Evolutionary conservation across 225 moss, liverwort and hornwort species (phyloP).

Genomic region (Physcomitrium patens): DNA sequence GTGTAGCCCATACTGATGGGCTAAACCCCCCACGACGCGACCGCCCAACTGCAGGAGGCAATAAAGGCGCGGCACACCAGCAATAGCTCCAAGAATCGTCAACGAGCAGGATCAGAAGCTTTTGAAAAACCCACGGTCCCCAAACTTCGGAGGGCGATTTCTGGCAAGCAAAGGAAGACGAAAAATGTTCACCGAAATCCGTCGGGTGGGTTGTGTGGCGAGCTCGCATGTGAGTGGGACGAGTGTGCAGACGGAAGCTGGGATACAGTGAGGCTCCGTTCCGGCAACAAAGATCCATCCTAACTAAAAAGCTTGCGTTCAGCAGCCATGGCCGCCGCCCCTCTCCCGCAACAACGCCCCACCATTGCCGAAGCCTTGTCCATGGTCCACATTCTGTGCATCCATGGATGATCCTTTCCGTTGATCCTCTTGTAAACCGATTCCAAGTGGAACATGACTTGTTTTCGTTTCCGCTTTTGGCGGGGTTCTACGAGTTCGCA

Average conservation of each 20-base stretch:
- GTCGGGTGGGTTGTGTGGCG: no score
- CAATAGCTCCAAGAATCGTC: constrained; percentile 2
- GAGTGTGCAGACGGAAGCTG: not conserved
- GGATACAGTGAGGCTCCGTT: not conserved
- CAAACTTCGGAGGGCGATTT: constrained; percentile 38
- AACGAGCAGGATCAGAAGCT: not conserved
- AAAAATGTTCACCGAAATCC: not conserved
- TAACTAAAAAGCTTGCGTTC: no score
- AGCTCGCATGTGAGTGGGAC: no score
- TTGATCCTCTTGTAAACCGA: no score
- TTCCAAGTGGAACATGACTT: no score
- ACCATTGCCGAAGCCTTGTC: not conserved
- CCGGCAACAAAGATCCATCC: not conserved
- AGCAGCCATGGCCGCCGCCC: not conserved
- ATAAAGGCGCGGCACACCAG: not conserved
- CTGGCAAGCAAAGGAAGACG: constrained; percentile 13
- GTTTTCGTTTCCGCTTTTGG: no score
- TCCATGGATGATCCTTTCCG: not conserved
- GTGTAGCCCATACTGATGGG: not conserved
- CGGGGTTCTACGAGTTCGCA: no score
- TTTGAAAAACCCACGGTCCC: constrained; percentile 10
- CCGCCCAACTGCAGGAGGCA: not conserved
- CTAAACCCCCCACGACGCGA: not conserved
- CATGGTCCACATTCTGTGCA: not conserved
- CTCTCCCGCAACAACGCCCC: not conserved